A percentile compares a stretch with the other conserved stretches of the same genome.
Conservation (phyloP, 2,329 filamentous ascomycete species). For the Plectosphaerella sp. region DNA sequence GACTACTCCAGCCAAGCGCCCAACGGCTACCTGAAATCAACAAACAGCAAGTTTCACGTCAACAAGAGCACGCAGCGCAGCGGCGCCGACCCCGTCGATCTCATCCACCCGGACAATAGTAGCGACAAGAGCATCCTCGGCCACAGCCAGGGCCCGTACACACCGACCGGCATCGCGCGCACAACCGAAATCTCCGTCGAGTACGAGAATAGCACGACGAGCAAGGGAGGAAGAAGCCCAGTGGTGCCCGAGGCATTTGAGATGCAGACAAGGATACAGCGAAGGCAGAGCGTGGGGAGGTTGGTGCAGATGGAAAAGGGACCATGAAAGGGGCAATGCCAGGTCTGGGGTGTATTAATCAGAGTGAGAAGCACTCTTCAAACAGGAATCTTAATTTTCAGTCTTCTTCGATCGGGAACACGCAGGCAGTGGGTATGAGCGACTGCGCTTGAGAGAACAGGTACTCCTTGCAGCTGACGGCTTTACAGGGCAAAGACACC, state of each 20-base stretch:
- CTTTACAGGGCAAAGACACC: too few species aligned
- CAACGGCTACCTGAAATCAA: background rate
- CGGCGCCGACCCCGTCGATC: background rate
- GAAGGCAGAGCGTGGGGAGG: too few species aligned
- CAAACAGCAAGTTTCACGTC: slow-evolving; percentile 2
- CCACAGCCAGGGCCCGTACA: background rate
- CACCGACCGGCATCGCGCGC: slow-evolving; percentile 10
- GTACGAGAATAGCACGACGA: slow-evolving; percentile 5
- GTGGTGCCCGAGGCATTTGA: background rate
- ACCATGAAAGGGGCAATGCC: too few species aligned
- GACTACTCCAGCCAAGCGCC: background rate
- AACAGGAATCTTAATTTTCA: too few species aligned
- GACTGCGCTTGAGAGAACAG: too few species aligned
- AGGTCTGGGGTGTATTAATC: too few species aligned
- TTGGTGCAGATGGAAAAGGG: too few species aligned
- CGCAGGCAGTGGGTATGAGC: too few species aligned
- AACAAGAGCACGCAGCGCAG: background rate
- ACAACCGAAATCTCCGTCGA: slow-evolving; percentile 13
- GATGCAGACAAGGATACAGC: background rate
- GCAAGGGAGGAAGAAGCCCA: background rate
- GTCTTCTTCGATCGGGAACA: too few species aligned
- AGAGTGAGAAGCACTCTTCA: too few species aligned
- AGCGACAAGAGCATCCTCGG: slow-evolving; percentile 10
- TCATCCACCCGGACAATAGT: slow-evolving; percentile 1
- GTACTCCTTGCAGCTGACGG: too few species aligned